Evolutionary conservation across 2,329 filamentous ascomycete species (phyloP).

Genomic region (Pseudogymnoascus sp.): DNA sequence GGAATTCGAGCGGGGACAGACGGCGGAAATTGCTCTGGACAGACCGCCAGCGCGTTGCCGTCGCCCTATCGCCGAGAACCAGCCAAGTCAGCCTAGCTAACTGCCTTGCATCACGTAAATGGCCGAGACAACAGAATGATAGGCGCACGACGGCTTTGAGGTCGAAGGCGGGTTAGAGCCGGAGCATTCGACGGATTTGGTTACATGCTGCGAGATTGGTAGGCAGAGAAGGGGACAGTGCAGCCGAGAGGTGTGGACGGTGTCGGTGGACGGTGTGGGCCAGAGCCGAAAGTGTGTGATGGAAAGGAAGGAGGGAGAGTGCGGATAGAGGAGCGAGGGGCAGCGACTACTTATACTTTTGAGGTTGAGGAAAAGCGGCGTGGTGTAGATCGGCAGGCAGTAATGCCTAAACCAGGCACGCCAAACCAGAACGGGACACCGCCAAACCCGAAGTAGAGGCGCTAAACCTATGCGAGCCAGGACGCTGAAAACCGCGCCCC

Average conservation of each 20-base stretch:
- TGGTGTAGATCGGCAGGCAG: not conserved
- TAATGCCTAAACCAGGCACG: not conserved
- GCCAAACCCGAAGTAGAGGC: constrained; percentile 5
- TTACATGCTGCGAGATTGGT: not conserved
- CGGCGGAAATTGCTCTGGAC: not conserved
- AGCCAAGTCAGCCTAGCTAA: not conserved
- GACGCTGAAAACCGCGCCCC: not conserved
- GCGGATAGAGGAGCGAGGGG: too few relatives aligned
- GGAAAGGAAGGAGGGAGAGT: not conserved
- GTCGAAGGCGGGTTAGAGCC: not conserved
- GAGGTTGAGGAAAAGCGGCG: not conserved
- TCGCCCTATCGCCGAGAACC: not conserved
- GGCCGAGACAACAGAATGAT: not conserved
- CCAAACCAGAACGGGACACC: not conserved
- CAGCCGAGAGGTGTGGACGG: not conserved
- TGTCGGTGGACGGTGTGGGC: too few relatives aligned
- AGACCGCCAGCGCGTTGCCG: not conserved
- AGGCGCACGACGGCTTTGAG: not conserved
- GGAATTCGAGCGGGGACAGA: not conserved
- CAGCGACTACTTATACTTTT: not conserved
- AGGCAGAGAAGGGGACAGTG: not conserved
- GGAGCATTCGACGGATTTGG: not conserved
- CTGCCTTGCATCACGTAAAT: not conserved
- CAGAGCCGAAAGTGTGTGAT: not conserved
- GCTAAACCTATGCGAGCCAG: not conserved